A percentile compares a stretch with the other conserved stretches of the same genome.
phyloP scores from a whole-genome alignment of 1,284 basidiomycete genomes.

The Irpex sp. region DNA sequence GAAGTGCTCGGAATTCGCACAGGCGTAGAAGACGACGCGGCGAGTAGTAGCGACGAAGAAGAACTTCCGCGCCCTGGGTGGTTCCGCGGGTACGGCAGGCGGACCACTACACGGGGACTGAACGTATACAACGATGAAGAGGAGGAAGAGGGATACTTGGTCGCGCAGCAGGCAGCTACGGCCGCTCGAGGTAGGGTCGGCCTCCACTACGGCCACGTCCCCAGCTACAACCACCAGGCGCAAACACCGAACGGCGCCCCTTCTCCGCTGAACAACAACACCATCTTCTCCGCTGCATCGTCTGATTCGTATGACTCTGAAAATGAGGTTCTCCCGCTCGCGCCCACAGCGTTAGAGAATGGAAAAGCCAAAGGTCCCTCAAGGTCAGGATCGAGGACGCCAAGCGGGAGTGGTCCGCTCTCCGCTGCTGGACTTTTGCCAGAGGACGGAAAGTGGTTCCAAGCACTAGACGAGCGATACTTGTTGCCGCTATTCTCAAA shows the following conservation, averaged over 20 bases:
- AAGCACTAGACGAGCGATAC: conserved; percentile 90
- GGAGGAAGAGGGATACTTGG: conserved; percentile 23
- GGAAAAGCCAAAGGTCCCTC: conserved; percentile 11
- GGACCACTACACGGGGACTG: conserved; percentile 32
- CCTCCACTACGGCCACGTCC: conserved; percentile 36
- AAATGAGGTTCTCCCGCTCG: conserved; percentile 73
- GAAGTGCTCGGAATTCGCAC: conserved; percentile 96
- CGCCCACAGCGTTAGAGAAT: conserved; percentile 32
- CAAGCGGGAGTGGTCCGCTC: neutral
- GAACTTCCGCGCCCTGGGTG: conserved; percentile 32
- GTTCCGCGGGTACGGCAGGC: conserved; percentile 17
- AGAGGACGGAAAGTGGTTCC: conserved; percentile 91
- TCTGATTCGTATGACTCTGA: conserved; percentile 77
- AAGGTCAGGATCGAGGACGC: conserved; percentile 8
- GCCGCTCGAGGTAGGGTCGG: conserved; percentile 38
- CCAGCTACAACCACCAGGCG: conserved; percentile 56
- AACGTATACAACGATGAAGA: conserved; percentile 35
- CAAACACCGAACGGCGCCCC: conserved; percentile 23
- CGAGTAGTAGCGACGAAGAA: conserved; percentile 77
- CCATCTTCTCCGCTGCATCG: conserved; percentile 53
- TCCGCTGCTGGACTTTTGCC: conserved; percentile 8
- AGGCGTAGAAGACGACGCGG: conserved; percentile 91
- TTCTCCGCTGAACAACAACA: conserved; percentile 25
- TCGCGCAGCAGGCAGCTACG: conserved; percentile 28
- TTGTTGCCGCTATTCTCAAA: conserved; percentile 94